These are phyloP conservation scores for Aspergillus hancockii DNA, from an alignment of 495 filamentous ascomycete species.

Conservation along the genomic window DNA sequence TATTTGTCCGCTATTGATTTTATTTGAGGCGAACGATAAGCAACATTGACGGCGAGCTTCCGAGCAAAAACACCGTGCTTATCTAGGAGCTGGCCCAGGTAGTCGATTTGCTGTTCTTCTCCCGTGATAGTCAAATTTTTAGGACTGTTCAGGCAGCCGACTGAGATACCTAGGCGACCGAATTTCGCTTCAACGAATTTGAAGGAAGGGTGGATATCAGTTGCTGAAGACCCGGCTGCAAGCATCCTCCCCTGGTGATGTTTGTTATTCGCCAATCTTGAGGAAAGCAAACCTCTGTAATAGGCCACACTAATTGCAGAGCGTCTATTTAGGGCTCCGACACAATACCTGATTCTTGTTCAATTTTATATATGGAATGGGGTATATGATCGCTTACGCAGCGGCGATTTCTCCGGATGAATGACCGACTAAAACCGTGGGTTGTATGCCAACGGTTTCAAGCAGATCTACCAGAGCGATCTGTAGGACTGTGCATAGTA, in stretches of 20 bases:
- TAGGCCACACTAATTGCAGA: neutral
- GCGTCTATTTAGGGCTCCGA: neutral
- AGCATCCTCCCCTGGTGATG: neutral
- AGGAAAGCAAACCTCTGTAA: neutral
- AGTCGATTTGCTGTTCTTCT: slow-evolving; percentile 15
- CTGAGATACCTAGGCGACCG: slow-evolving; percentile 4
- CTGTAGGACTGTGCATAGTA: slow-evolving; percentile 23
- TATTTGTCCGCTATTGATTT: neutral
- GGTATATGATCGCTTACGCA: slow-evolving; percentile 19
- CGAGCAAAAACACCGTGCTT: neutral
- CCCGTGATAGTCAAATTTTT: slow-evolving; percentile 29
- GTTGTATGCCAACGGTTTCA: slow-evolving; percentile 12
- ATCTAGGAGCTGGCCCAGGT: neutral
- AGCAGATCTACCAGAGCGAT: slow-evolving; percentile 28
- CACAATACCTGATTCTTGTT: neutral
- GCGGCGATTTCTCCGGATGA: slow-evolving; percentile 33
- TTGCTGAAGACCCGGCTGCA: neutral
- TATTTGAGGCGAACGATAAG: slow-evolving; percentile 6
- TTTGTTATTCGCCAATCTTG: neutral
- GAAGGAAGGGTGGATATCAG: neutral
- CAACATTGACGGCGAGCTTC: neutral
- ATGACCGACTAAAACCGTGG: slow-evolving; percentile 25
- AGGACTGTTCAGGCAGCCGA: slow-evolving; percentile 35
- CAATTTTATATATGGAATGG: neutral
- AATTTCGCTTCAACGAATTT: neutral